phyloP scores from a whole-genome alignment of 139 green algal genomes.

The Spirogloea muscicola region DNA sequence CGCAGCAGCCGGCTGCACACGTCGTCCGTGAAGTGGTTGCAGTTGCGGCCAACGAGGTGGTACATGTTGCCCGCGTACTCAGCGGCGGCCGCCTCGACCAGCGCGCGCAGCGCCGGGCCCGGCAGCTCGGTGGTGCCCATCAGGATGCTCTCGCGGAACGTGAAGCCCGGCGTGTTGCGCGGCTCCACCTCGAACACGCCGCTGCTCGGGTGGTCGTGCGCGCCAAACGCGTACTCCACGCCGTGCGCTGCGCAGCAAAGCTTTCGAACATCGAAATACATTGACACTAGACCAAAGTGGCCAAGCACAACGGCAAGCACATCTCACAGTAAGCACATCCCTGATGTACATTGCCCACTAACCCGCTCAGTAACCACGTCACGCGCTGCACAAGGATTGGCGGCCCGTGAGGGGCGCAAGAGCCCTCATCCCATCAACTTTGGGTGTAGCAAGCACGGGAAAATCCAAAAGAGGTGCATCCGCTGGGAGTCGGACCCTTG shows the following conservation, averaged over 20 bases:
- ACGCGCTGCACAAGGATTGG: no score
- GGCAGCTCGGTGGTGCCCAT: slow-evolving; percentile 67
- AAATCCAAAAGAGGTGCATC: no score
- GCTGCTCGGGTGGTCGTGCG: slow-evolving; percentile 80
- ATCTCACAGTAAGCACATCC: no score
- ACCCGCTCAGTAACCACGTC: no score
- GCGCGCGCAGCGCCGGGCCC: slow-evolving; percentile 33
- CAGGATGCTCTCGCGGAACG: slow-evolving; percentile 31
- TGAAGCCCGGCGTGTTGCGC: slow-evolving; percentile 67
- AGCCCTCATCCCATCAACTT: no score
- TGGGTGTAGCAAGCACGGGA: no score
- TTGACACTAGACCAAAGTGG: no score
- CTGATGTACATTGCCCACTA: no score
- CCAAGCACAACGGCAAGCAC: no score
- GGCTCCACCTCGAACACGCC: slow-evolving; percentile 86
- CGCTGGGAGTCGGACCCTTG: no score
- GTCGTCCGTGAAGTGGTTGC: slow-evolving; percentile 79
- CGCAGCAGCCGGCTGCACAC: slow-evolving; percentile 66
- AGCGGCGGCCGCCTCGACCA: slow-evolving; percentile 15
- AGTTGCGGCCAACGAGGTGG: slow-evolving; percentile 85
- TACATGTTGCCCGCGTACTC: slow-evolving; percentile 74
- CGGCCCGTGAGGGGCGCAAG: no score
- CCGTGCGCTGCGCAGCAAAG: slow-evolving; percentile 73
- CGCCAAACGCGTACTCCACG: slow-evolving; percentile 81
- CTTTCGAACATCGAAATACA: no score